phyloP scores from a whole-genome alignment of 805 yeast species.

The Diddensiella transvaalensis region DNA sequence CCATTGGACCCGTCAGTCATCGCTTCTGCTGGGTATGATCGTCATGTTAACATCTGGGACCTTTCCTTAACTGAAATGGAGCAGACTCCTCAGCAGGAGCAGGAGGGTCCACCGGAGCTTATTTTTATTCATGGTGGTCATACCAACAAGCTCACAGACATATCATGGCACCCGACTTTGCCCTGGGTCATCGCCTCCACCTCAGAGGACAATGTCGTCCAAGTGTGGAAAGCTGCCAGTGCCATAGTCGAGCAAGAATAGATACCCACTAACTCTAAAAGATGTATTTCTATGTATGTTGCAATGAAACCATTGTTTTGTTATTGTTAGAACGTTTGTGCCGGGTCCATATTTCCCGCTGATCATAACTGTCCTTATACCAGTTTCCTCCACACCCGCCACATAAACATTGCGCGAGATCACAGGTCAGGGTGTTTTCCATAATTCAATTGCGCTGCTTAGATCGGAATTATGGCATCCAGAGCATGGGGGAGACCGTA shows the following conservation, averaged over 20 bases:
- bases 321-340: not conserved
- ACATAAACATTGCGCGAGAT: too few species aligned
- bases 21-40: conserved; percentile 62
- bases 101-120: conserved; percentile 71
- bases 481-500: not conserved
- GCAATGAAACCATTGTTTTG: not conserved
- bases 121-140: conserved; percentile 86
- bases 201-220: conserved; percentile 73
- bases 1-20: conserved; percentile 49
- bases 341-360: not conserved
- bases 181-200: conserved; percentile 60
- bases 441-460: too few species aligned
- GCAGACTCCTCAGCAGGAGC: conserved; percentile 47
- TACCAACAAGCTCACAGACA: conserved; percentile 61
- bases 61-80: conserved; percentile 51
- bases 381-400: too few species aligned
- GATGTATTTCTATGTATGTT: not conserved
- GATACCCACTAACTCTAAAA: too few species aligned
- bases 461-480: not conserved
- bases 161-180: conserved; percentile 62
- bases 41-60: conserved; percentile 75
- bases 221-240: conserved; percentile 69
- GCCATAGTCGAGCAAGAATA: conserved; percentile 39
- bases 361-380: too few species aligned
- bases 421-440: too few species aligned